phyloP scores from a whole-genome alignment of 305 asterid species.

The Fraxinus paxiana region DNA sequence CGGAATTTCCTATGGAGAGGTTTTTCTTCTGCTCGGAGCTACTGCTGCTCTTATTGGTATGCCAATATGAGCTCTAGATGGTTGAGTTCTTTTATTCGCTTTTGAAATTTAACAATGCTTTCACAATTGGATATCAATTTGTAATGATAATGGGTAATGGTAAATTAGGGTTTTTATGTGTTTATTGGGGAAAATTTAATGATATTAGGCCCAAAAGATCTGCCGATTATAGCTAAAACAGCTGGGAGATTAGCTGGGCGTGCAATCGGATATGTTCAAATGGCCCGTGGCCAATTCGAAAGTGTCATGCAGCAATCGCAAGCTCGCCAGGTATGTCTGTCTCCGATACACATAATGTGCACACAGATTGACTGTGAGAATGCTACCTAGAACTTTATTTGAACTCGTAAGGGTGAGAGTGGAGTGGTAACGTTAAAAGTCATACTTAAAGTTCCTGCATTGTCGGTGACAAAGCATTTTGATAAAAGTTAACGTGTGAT shows the following conservation, averaged over 20 bases:
- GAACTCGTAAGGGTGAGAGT: neutral
- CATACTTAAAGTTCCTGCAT: neutral
- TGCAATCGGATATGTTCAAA: slow-evolving; percentile 69
- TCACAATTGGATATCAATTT: neutral
- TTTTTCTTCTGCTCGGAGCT: slow-evolving; percentile 73
- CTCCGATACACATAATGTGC: neutral
- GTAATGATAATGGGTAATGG: neutral
- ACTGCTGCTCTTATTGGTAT: slow-evolving; percentile 72
- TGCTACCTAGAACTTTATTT: neutral
- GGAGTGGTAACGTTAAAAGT: neutral
- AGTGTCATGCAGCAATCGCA: slow-evolving; percentile 80
- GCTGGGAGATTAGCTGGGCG: slow-evolving; percentile 82
- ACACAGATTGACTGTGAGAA: neutral
- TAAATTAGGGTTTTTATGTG: slow-evolving; percentile 6
- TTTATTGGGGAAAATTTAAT: slow-evolving; percentile 4
- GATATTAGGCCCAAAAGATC: slow-evolving; percentile 74
- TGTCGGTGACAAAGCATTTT: neutral
- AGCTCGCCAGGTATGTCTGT: slow-evolving; percentile 58
- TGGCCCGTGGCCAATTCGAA: slow-evolving; percentile 82
- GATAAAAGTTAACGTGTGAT: neutral
- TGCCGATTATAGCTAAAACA: slow-evolving; percentile 62
- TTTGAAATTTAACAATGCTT: neutral
- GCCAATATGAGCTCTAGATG: neutral
- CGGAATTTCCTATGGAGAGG: slow-evolving; percentile 77
- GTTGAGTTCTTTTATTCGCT: neutral